Percentiles rank a stretch among this genome's conserved stretches.
Evolutionary conservation across 2,329 filamentous ascomycete species (phyloP).

Genomic region (Dactylella cylindrospora): DNA sequence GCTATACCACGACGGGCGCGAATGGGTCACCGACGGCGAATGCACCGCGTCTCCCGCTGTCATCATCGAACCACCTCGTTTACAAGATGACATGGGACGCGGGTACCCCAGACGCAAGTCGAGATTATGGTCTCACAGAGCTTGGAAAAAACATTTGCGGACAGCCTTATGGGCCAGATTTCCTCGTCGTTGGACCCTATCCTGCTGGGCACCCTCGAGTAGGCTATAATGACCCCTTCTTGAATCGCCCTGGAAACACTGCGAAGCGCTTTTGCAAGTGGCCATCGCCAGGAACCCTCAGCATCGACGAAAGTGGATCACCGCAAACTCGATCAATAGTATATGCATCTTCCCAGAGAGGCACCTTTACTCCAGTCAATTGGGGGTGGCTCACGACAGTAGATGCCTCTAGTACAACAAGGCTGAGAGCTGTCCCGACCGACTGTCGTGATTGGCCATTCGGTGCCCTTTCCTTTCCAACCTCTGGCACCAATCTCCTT

Average conservation of each 20-base stretch:
- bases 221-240: background rate
- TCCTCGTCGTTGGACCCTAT: background rate
- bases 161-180: background rate
- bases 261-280: background rate
- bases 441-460: background rate
- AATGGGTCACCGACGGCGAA: background rate
- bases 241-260: background rate
- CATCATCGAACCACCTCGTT: background rate
- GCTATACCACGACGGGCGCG: background rate
- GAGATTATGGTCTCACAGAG: background rate
- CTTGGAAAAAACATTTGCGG: constrained; percentile 1
- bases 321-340: background rate
- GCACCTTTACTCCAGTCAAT: background rate
- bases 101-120: background rate
- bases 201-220: background rate
- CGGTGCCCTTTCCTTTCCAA: background rate
- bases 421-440: background rate
- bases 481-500: background rate
- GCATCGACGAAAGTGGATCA: background rate
- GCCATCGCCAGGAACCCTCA: background rate
- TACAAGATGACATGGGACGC: constrained; percentile 1
- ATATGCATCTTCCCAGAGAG: background rate
- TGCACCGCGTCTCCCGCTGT: background rate
- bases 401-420: background rate
- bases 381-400: background rate